Percentiles rank a stretch among this genome's conserved stretches.
Evolutionary conservation across 805 yeast species (phyloP).

Genomic region (Metschnikowia borealis): DNA sequence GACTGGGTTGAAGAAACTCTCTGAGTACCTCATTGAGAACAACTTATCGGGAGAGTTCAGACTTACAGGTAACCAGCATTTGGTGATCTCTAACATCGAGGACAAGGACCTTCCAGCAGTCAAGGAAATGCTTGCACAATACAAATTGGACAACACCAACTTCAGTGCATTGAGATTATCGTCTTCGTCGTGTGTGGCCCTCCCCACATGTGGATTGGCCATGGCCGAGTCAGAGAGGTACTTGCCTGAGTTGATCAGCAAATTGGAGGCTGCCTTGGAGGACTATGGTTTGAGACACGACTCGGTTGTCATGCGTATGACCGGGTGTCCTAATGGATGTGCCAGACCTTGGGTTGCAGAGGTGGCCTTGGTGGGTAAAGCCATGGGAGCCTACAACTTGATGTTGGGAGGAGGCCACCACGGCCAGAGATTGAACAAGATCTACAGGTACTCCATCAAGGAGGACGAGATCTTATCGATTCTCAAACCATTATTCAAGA

Average conservation of each 20-base stretch:
- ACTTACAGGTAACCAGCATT: slow-evolving; percentile 94
- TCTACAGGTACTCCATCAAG: slow-evolving; percentile 80
- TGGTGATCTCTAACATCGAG: slow-evolving; percentile 66
- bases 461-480: slow-evolving; percentile 81
- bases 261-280: slow-evolving; percentile 82
- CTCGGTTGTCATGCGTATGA: slow-evolving; percentile 94
- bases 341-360: slow-evolving; percentile 98
- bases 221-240: slow-evolving; percentile 98
- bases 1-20: slow-evolving; percentile 77
- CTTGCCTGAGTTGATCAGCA: slow-evolving; percentile 75
- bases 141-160: slow-evolving; percentile 78
- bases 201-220: slow-evolving; percentile 98
- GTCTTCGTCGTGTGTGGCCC: slow-evolving; percentile 95
- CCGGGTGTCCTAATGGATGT: slow-evolving; percentile 98
- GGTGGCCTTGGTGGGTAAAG: slow-evolving; percentile 92
- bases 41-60: slow-evolving; percentile 78
- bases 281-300: slow-evolving; percentile 93
- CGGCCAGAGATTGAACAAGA: slow-evolving; percentile 88
- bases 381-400: slow-evolving; percentile 87
- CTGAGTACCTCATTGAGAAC: slow-evolving; percentile 56
- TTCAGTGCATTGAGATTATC: slow-evolving; percentile 83
- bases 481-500: slow-evolving; percentile 82
- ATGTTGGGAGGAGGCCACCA: slow-evolving; percentile 95
- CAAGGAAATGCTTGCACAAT: slow-evolving; percentile 61
- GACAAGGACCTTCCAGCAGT: slow-evolving; percentile 63